A percentile compares a stretch with the other conserved stretches of the same genome.
phyloP scores from a whole-genome alignment of 2,329 filamentous ascomycete genomes.

The Gliomastix tumulicola region DNA sequence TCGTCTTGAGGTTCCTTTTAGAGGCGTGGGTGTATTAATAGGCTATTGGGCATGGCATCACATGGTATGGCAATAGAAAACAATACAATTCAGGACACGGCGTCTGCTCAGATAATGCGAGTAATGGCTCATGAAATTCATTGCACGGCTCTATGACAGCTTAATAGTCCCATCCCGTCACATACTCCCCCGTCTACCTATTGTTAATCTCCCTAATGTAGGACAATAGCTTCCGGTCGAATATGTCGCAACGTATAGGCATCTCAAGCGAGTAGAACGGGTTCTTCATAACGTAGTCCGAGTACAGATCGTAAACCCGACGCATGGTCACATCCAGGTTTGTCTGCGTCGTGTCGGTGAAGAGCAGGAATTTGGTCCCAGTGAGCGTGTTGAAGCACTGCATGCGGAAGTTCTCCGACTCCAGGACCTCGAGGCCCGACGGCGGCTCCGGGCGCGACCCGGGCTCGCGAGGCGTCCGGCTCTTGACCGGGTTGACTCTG shows the following conservation, averaged over 20 bases:
- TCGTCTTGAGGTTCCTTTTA: too few relatives aligned
- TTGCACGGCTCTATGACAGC: too few relatives aligned
- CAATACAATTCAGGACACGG: too few relatives aligned
- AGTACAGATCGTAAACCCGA: constrained; percentile 88
- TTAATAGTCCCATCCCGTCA: too few relatives aligned
- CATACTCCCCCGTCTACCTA: too few relatives aligned
- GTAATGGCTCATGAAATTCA: too few relatives aligned
- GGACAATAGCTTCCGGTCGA: constrained; percentile 76
- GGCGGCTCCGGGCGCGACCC: constrained; percentile 51
- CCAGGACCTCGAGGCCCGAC: constrained; percentile 84
- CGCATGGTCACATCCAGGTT: constrained; percentile 80
- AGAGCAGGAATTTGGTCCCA: constrained; percentile 90
- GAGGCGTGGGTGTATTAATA: too few relatives aligned
- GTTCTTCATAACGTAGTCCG: constrained; percentile 99
- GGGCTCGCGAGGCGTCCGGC: constrained; percentile 11
- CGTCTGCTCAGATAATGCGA: too few relatives aligned
- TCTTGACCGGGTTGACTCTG: constrained; percentile 50
- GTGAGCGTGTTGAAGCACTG: constrained; percentile 95
- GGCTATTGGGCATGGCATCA: too few relatives aligned
- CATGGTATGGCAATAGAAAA: too few relatives aligned
- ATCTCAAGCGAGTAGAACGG: constrained; percentile 98
- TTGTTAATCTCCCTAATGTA: constrained; percentile 71
- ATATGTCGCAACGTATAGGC: constrained; percentile 91
- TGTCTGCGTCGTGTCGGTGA: constrained; percentile 82
- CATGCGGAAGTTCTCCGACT: constrained; percentile 88